A percentile compares a stretch with the other conserved stretches of the same genome.
Conservation (phyloP, 768 basidiomycete genomes). For the Lentinula edodes region DNA sequence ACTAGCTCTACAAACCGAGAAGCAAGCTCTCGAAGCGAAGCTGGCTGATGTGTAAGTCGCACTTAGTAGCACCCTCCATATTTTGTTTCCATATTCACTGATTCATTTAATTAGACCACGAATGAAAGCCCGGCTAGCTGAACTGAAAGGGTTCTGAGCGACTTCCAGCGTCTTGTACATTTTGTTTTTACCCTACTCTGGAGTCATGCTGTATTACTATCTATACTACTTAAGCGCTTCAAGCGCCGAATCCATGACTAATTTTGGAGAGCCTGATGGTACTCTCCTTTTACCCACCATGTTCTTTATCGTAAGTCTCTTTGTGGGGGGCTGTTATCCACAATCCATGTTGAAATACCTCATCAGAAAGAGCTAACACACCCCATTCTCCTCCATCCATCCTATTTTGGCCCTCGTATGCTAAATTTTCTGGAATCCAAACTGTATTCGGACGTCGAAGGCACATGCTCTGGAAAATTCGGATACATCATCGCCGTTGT, state of each 20-base stretch:
- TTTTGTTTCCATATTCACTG: background rate
- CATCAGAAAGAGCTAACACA: slow-evolving; percentile 93
- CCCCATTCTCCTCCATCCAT: slow-evolving; percentile 94
- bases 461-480: slow-evolving; percentile 92
- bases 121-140: slow-evolving; percentile 69
- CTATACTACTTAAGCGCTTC: background rate
- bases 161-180: background rate
- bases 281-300: slow-evolving; percentile 25
- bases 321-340: slow-evolving; percentile 3
- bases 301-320: slow-evolving; percentile 66
- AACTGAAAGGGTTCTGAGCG: slow-evolving; percentile 35
- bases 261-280: background rate
- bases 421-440: slow-evolving; percentile 89
- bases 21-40: slow-evolving; percentile 81
- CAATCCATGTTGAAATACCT: slow-evolving; percentile 3
- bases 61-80: background rate
- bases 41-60: slow-evolving; percentile 76
- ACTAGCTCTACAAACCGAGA: slow-evolving; percentile 90
- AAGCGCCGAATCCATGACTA: background rate
- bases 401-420: slow-evolving; percentile 97
- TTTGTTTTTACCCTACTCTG: background rate
- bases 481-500: slow-evolving; percentile 94
- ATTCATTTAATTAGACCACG: slow-evolving; percentile 56
- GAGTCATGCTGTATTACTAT: too few species aligned
- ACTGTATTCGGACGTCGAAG: slow-evolving; percentile 94